A percentile compares a stretch with the other conserved stretches of the same genome.
Evolutionary conservation across 2,329 filamentous ascomycete species (phyloP).

Genomic region (Clarireedia sp.): DNA sequence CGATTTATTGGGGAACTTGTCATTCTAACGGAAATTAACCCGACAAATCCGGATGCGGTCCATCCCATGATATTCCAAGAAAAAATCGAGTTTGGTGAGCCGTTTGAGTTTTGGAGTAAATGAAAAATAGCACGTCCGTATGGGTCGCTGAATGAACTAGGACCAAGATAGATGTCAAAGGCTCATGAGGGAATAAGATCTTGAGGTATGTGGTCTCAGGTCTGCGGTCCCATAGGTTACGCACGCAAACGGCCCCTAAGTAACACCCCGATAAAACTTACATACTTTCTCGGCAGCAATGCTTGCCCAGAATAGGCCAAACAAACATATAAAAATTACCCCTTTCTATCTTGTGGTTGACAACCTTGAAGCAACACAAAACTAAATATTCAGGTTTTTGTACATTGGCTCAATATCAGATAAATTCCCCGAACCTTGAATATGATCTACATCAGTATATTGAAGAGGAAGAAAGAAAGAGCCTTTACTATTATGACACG

Average conservation of each 20-base stretch:
- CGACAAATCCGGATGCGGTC: not conserved
- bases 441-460: not conserved
- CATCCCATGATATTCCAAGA: not conserved
- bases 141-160: too few species aligned
- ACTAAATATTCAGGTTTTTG: not conserved
- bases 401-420: not conserved
- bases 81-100: not conserved
- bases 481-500: not conserved
- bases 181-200: too few species aligned
- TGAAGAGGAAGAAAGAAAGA: not conserved
- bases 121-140: too few species aligned
- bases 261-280: too few species aligned
- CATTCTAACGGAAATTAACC: constrained; percentile 4
- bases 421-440: not conserved
- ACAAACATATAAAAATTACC: not conserved
- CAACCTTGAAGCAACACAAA: not conserved
- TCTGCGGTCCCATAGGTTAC: too few species aligned
- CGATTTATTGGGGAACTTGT: not conserved
- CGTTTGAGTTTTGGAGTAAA: too few species aligned
- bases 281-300: not conserved
- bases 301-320: not conserved
- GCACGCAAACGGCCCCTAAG: too few species aligned
- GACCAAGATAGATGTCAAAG: too few species aligned
- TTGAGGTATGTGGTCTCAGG: too few species aligned
- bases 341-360: not conserved